Evolutionary conservation across 192 early-diverging fungal genomes (phyloP).

Genomic region (Tieghemiomyces parasiticus): DNA sequence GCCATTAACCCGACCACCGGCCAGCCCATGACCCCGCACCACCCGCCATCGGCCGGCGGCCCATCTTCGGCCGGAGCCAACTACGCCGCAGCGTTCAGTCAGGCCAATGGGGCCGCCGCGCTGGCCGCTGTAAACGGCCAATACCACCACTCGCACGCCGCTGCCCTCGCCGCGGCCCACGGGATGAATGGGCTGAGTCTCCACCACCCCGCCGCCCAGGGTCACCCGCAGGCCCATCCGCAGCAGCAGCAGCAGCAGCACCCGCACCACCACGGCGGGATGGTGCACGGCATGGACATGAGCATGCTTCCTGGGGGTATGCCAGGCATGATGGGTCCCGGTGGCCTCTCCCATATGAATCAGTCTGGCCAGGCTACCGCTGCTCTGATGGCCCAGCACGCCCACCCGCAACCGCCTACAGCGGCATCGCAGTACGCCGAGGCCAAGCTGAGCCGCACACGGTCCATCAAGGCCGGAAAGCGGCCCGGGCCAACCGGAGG

Average conservation of each 20-base stretch:
- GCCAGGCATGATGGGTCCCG: not conserved
- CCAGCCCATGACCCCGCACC: not conserved
- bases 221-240: not conserved
- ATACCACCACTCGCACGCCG: not conserved
- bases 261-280: too few species aligned
- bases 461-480: not conserved
- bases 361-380: not conserved
- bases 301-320: not conserved
- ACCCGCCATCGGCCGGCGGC: not conserved
- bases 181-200: not conserved
- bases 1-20: not conserved
- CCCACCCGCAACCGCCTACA: not conserved
- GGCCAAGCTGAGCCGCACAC: constrained; percentile 1
- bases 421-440: not conserved
- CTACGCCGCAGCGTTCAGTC: not conserved
- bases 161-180: not conserved
- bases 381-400: not conserved
- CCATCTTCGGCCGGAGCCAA: not conserved
- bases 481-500: not conserved
- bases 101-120: too few species aligned
- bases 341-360: not conserved
- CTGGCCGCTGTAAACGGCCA: not conserved
- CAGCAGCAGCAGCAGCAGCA: too few species aligned
- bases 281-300: not conserved
- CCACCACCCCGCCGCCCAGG: not conserved